Base-by-base conservation (phyloP, 2,329 filamentous ascomycete genomes). In the Aspergillus pseudotamarii region DNA sequence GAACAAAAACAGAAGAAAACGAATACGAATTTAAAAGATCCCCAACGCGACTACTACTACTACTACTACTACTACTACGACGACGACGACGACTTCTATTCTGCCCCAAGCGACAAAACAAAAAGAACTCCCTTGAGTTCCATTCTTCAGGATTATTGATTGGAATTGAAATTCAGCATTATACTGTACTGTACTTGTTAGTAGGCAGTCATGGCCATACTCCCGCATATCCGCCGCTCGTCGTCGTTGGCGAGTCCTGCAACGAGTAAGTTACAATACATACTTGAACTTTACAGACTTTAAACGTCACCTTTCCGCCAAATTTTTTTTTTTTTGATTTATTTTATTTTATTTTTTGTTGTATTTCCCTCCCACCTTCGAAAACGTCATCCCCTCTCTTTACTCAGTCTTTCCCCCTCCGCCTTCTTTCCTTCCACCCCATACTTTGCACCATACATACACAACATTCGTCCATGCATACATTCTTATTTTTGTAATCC, bases 221-320 rank as follows among this genome's bases (percentile, higher is more conserved):
- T 77, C 60, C 70, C 73, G 66, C 73, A 75, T 68, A 74, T 77
- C 69, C 76, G 73, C 67, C 77, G 74, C 51, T 69, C 76, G 63
- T 78, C 77, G 51, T 76, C 75, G 48, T 60, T 71, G 38, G 38
- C 64, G 51, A 67, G 64, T 61, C 55, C 74, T 62, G 68, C 72
- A 23, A 9, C 11, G 60, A 79, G 78, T 79, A 66, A 75, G 77
- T 73, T 57, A 12, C 38, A 38, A 38, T 28, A 23, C 19, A 36
- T 34, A 34, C 32, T 14, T 54, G 30, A 4, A 34, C 28, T 32
- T 30, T 51, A 32, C 48, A 21, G 19, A 51, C 28, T 11, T 26
- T 38, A 26, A 54, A 32, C 28, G 51, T 21, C 51, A 36, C n/a
- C 21, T 36, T 19, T 36, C 9, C 30, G 30, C 10, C 16, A n/a